Evolutionary conservation across 106 monocot genomes (phyloP), one percentile per base, ranked within the genome.

Genomic region (Xerophyta viscosa): DNA sequence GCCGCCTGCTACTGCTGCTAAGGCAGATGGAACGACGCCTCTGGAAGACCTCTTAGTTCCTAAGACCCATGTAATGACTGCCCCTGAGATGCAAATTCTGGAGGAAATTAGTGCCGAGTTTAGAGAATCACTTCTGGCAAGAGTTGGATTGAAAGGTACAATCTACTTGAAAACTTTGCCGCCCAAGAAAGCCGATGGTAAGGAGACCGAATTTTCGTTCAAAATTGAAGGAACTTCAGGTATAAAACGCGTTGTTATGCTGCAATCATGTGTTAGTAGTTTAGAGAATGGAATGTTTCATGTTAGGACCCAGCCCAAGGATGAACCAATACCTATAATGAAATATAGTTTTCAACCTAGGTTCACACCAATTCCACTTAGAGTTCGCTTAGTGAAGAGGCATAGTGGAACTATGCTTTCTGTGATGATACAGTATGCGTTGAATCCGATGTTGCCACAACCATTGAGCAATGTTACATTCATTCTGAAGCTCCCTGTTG

Each of bases 31-130:
- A 11, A 47, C 27, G 20, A 71, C 79, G 0, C 84, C 87, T 7
- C 61, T 89, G 24, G 89, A 89, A 29, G 78, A 79, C 44, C 68
- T 88, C 17, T 64, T 96, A 46, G 78, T 73, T n/a, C 60, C 76
- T 18, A 88, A 84, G 66, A 72, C 62, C 17, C 24, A 57, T 6
- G 81, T 78, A 31, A 85, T 82, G 76, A 78, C 72, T n/a, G 78
- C 53, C 17, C 96, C 96, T 0, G 96, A 89, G 66, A 71, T 96
- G 76, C 63, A 73, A 66, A 86, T 96, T 21, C 24, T 56, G 0
- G 96, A 96, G 30, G 96, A 89, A 63, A 79, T 96, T 57, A 89
- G 62, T 69, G 96, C 85, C 1, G 96, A 96, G 62, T 96, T 96
- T 65, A 71, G 72, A 62, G 89, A 82, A 66, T 86, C 91, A 12